Percentiles rank a stretch among this genome's conserved stretches.
These are phyloP conservation scores for Claviceps sp. DNA, from an alignment of 2,329 filamentous ascomycete genomes.

Conservation along the genomic window DNA sequence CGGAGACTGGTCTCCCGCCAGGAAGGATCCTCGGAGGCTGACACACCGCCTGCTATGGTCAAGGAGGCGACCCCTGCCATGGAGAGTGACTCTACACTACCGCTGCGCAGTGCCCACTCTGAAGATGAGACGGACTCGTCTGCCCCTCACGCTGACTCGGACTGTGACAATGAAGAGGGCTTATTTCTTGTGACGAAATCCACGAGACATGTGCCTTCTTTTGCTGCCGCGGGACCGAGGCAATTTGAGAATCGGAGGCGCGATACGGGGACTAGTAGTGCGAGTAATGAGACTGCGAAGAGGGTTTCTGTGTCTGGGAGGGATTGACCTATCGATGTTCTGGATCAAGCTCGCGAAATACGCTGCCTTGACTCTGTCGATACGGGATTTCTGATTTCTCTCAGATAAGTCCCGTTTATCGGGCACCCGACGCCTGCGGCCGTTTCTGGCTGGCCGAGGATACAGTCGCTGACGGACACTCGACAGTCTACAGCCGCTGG, in stretches of 20 bases:
- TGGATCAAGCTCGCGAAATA: neutral
- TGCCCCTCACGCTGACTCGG: slow-evolving; percentile 19
- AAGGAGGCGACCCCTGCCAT: slow-evolving; percentile 29
- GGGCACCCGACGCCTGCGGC: too few relatives aligned
- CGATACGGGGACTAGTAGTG: slow-evolving; percentile 47
- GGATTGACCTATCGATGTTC: too few relatives aligned
- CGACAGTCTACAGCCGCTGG: too few relatives aligned
- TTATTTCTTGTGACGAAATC: slow-evolving; percentile 40
- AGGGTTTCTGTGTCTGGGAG: slow-evolving; percentile 18
- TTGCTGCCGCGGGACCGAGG: slow-evolving; percentile 9
- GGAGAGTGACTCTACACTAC: slow-evolving; percentile 17
- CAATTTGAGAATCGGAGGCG: slow-evolving; percentile 32
- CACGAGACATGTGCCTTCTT: slow-evolving; percentile 27
- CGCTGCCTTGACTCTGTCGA: neutral
- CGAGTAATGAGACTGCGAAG: slow-evolving; percentile 51
- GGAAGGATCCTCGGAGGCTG: slow-evolving; percentile 35
- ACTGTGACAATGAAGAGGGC: slow-evolving; percentile 41
- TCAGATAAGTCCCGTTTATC: too few relatives aligned
- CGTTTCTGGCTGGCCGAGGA: too few relatives aligned
- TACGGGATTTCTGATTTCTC: neutral
- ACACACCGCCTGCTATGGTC: slow-evolving; percentile 37
- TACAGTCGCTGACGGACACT: too few relatives aligned
- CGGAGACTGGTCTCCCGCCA: slow-evolving; percentile 33
- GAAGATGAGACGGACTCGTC: slow-evolving; percentile 2
- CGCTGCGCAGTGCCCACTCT: slow-evolving; percentile 12